These are phyloP conservation scores for Aspergillus sp. DNA, from an alignment of 2,329 filamentous ascomycete species.

Conservation along the genomic window DNA sequence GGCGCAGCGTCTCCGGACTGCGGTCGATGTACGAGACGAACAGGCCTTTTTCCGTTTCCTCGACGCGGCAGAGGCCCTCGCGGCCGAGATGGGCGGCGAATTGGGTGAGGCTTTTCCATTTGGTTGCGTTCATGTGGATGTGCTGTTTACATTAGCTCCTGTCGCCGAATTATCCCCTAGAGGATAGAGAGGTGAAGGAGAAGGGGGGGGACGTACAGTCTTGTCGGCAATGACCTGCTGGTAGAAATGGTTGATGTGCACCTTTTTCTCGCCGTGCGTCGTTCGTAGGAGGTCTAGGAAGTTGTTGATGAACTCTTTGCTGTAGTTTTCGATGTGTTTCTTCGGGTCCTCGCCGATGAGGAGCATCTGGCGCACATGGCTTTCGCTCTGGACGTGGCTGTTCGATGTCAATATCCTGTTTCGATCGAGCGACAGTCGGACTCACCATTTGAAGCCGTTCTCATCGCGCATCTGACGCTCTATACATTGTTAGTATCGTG, in stretches of 20 bases:
- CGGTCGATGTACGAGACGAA: slow-evolving; percentile 91
- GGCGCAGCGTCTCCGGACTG: slow-evolving; percentile 75
- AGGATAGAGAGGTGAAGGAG: neutral
- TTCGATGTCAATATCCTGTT: neutral
- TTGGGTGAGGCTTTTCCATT: slow-evolving; percentile 83
- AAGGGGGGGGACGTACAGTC: slow-evolving; percentile 39
- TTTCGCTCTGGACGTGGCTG: slow-evolving; percentile 77
- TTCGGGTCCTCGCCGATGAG: slow-evolving; percentile 83
- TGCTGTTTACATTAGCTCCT: no score
- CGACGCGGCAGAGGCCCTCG: slow-evolving; percentile 84
- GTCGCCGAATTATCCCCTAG: no score
- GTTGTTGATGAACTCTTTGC: slow-evolving; percentile 74
- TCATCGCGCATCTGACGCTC: slow-evolving; percentile 75
- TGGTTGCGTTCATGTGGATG: slow-evolving; percentile 89
- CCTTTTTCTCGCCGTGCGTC: slow-evolving; percentile 83
- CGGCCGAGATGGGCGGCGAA: slow-evolving; percentile 83
- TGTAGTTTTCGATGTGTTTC: slow-evolving; percentile 79
- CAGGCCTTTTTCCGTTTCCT: slow-evolving; percentile 81
- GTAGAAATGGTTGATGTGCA: slow-evolving; percentile 91
- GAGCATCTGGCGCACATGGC: slow-evolving; percentile 85
- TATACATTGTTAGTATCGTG: slow-evolving; percentile 17
- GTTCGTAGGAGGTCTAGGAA: slow-evolving; percentile 76
- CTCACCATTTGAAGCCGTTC: slow-evolving; percentile 75
- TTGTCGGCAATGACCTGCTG: slow-evolving; percentile 88
- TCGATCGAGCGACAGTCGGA: neutral